Base-by-base conservation (phyloP, 2,329 filamentous ascomycete species). In the Coniochaeta ligniaria region DNA sequence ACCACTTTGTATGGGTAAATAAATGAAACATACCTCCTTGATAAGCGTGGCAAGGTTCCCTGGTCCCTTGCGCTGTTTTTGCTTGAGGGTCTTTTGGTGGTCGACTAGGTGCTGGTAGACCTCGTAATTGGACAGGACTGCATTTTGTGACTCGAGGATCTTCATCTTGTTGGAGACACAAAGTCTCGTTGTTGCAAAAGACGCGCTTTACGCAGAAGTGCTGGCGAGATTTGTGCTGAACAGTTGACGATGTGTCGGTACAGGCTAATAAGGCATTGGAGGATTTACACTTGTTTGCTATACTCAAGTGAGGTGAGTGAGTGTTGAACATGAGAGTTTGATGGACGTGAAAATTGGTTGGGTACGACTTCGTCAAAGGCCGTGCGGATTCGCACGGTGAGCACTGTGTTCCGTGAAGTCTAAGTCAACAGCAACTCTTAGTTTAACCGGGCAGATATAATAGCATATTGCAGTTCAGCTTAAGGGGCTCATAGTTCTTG, bases 41-140 rank as follows among this genome's bases (percentile, higher is more conserved):
- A 88, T 80, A 26, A 89, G 75, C 0, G 81, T 85, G 67, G 85
- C 82, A 2, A 86, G 75, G 64, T 87, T 87, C 26, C 76, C 77
- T 1, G 83, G 83, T 3, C 82, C 78, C 45, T 80, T 76, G 17
- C 78, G 79, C 63, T 80, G 80, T 59, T 76, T 72, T 47, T 76
- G 73, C 68, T 83, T 79, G 67, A 85, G 82, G 56, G 76, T 75
- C 60, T 76, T 73, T 58, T 79, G 78, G 68, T 85, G 82, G 55
- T 86, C 80, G 6, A 75, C 74, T 43, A 92, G 74, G 66, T 90
- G 88, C 60, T 81, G 78, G 67, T 86, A 87, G 64, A 92, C 88
- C 77, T 92, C 89, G 65, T 84, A 88, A 72, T 92, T 92, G 71
- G 85, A 84, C 68, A 92, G 78, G 47, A 87, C 80, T 6, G 87